A percentile compares a stretch with the other conserved stretches of the same genome.
Evolutionary conservation across 2,329 filamentous ascomycete species (phyloP).

Genomic region (Incumbomyces lentus): DNA sequence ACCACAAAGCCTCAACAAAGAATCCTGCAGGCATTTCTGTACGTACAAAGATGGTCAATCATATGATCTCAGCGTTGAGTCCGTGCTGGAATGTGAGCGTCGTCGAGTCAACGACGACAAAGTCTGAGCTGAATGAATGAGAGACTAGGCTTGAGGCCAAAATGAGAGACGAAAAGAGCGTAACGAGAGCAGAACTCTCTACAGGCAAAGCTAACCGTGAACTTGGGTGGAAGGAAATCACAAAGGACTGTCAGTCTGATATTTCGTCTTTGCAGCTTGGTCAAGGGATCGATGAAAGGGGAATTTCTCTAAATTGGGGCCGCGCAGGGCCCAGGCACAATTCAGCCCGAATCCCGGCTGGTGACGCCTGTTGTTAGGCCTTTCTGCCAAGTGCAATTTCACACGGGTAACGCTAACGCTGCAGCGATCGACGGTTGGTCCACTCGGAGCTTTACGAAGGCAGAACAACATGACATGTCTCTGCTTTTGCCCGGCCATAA

Average conservation of each 20-base stretch:
- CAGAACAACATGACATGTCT: not conserved
- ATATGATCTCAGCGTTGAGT: conserved; percentile 14
- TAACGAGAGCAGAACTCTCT: conserved; percentile 22
- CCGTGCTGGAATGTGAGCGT: conserved; percentile 17
- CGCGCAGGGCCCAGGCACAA: not conserved
- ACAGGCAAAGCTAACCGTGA: conserved; percentile 15
- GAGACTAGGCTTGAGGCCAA: conserved; percentile 14
- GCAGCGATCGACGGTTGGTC: not conserved
- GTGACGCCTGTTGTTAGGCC: not conserved
- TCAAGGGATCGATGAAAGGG: conserved; percentile 8
- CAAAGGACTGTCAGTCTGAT: not conserved
- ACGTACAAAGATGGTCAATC: conserved; percentile 20
- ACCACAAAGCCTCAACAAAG: conserved; percentile 7
- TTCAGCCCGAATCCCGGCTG: too few relatives aligned
- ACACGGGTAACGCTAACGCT: not conserved
- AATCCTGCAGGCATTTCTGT: conserved; percentile 8
- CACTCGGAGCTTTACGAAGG: conserved; percentile 2
- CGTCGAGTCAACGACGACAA: not conserved
- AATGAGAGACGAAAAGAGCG: conserved; percentile 19
- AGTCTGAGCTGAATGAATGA: conserved; percentile 9
- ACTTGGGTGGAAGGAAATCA: not conserved
- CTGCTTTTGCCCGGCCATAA: not conserved
- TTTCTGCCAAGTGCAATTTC: conserved; percentile 5
- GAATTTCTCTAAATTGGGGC: not conserved
- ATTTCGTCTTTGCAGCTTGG: conserved; percentile 5